These are phyloP conservation scores for Cyclotella cryptica DNA, from an alignment of 108 stramenopile genomes.

Conservation along the genomic window DNA sequence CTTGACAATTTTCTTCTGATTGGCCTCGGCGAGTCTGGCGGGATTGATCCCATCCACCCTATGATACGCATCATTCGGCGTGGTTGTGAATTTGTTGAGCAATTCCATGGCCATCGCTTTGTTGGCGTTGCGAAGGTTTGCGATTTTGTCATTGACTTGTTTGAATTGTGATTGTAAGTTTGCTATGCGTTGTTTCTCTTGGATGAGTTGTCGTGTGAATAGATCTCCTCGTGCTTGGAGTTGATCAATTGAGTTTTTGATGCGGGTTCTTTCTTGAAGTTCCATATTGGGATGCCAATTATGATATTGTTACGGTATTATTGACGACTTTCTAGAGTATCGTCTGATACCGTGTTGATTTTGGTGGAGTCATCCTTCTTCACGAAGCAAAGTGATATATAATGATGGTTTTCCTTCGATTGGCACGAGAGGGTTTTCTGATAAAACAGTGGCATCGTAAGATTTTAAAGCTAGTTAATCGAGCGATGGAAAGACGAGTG, in stretches of 20 bases:
- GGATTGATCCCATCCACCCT: constrained; percentile 78
- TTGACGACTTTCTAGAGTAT: no score
- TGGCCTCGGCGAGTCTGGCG: constrained; percentile 64
- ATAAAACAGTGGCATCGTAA: not conserved
- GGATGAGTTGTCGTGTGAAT: constrained; percentile 54
- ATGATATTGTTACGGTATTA: no score
- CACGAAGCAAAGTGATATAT: no score
- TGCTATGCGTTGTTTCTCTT: constrained; percentile 48
- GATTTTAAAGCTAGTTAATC: no score
- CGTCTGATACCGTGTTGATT: not conserved
- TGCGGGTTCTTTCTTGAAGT: constrained; percentile 29
- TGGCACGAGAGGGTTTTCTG: not conserved
- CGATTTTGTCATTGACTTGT: constrained; percentile 61
- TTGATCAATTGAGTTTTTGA: constrained; percentile 45
- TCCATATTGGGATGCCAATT: not conserved
- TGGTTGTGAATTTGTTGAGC: constrained; percentile 62
- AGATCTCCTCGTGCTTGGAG: constrained; percentile 58
- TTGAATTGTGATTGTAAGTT: constrained; percentile 41
- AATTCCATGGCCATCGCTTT: constrained; percentile 70
- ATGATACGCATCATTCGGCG: constrained; percentile 72
- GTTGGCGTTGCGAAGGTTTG: constrained; percentile 50
- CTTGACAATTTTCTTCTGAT: constrained; percentile 70
- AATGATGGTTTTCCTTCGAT: not conserved
- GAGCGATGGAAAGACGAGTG: no score
- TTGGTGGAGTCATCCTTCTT: not conserved